Percentiles rank a stretch among this genome's conserved stretches.
These are phyloP conservation scores for Oryza officinalis DNA, from an alignment of 176 grass and related monocot genomes.

Conservation along the genomic window DNA sequence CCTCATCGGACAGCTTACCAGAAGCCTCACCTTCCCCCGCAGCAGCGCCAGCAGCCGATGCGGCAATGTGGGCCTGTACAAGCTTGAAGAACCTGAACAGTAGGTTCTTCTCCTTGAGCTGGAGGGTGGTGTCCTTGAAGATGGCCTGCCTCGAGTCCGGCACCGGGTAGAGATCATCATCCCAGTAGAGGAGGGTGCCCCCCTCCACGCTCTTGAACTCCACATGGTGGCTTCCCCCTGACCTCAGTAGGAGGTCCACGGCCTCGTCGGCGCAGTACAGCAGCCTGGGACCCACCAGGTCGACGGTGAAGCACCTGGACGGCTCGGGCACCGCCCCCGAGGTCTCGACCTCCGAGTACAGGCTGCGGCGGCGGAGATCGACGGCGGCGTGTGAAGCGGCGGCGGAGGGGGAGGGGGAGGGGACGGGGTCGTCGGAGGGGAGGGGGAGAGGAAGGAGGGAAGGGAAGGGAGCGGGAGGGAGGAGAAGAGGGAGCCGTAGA, in stretches of 20 bases:
- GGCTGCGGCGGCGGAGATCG: slow-evolving; percentile 41
- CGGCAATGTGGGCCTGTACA: slow-evolving; percentile 62
- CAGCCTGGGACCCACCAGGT: slow-evolving; percentile 70
- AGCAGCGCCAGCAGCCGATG: not conserved
- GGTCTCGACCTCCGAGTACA: slow-evolving; percentile 65
- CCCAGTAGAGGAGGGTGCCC: slow-evolving; percentile 77
- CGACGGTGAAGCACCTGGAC: slow-evolving; percentile 58
- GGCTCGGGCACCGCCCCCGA: slow-evolving; percentile 56
- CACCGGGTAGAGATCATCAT: slow-evolving; percentile 65
- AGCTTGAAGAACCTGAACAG: slow-evolving; percentile 77
- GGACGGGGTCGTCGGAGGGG: not conserved
- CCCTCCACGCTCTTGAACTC: slow-evolving; percentile 91
- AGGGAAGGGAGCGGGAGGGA: slow-evolving; percentile 63
- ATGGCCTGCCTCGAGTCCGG: slow-evolving; percentile 79
- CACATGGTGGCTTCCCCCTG: slow-evolving; percentile 77
- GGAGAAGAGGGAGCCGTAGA: slow-evolving; percentile 91
- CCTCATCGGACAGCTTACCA: slow-evolving; percentile 54
- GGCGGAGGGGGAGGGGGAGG: not conserved
- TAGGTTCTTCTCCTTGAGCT: slow-evolving; percentile 62
- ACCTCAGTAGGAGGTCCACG: slow-evolving; percentile 73
- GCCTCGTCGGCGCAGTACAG: slow-evolving; percentile 86
- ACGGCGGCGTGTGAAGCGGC: slow-evolving; percentile 19
- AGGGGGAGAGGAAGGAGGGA: slow-evolving; percentile 39
- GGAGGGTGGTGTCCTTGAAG: slow-evolving; percentile 69
- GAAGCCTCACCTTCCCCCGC: slow-evolving; percentile 29